Percentiles rank a stretch among this genome's conserved stretches.
Evolutionary conservation across 768 basidiomycete genomes (phyloP).

Genomic region (Cystobasidiopsis lactophilus): DNA sequence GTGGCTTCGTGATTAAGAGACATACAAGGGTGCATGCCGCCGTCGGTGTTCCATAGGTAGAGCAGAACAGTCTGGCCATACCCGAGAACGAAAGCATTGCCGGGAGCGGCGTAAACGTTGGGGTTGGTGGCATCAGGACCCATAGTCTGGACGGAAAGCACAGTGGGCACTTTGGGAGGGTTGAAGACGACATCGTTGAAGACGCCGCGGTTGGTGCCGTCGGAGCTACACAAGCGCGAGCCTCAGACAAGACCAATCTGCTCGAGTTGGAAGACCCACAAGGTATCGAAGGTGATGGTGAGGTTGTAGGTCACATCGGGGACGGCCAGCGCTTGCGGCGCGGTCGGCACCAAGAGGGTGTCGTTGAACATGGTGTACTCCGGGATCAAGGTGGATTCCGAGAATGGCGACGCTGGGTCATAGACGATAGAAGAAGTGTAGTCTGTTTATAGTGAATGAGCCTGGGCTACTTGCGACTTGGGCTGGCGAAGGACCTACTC

Average conservation of each 20-base stretch:
- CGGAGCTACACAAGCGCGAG: conserved; percentile 24
- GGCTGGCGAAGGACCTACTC: too few species aligned
- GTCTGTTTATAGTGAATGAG: too few species aligned
- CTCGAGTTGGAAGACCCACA: neutral
- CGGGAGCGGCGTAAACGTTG: conserved; percentile 54
- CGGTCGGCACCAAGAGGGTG: conserved; percentile 33
- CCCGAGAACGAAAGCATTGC: conserved; percentile 42
- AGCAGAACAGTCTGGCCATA: conserved; percentile 49
- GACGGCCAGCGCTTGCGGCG: conserved; percentile 28
- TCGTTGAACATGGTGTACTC: conserved; percentile 47
- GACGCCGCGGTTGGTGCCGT: conserved; percentile 66
- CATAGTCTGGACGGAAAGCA: conserved; percentile 55
- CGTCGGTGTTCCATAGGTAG: conserved; percentile 14
- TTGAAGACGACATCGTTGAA: conserved; percentile 35
- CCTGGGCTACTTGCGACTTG: too few species aligned
- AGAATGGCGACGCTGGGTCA: conserved; percentile 29
- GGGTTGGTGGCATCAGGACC: conserved; percentile 36
- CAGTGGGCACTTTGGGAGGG: conserved; percentile 36
- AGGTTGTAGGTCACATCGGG: conserved; percentile 42
- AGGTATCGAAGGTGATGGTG: conserved; percentile 57
- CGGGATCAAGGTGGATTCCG: conserved; percentile 15
- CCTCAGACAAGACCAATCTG: neutral
- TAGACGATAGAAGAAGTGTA: conserved; percentile 69
- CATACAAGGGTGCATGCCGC: conserved; percentile 47
- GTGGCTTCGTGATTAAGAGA: conserved; percentile 32